Evolutionary conservation across 202 grass and related monocot species (phyloP).

Genomic region (Zizania palustris): DNA sequence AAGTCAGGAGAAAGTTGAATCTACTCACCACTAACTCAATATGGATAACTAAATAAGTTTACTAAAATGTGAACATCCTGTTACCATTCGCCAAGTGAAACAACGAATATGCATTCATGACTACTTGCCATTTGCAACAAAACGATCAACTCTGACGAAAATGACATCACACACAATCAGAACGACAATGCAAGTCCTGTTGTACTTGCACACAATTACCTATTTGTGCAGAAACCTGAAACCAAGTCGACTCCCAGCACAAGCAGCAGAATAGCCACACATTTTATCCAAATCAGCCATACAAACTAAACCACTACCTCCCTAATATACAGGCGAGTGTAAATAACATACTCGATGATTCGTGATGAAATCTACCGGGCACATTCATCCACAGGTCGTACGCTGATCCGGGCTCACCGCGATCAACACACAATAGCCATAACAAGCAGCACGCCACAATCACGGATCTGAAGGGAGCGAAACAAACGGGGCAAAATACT

Average conservation of each 20-base stretch:
- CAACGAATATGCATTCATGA: no score
- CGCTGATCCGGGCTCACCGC: neutral
- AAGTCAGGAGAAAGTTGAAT: no score
- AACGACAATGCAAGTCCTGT: neutral
- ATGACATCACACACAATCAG: no score
- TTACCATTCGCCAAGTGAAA: neutral
- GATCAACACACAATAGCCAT: neutral
- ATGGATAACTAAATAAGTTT: neutral
- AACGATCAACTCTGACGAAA: no score
- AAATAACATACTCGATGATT: neutral
- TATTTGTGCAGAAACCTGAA: neutral
- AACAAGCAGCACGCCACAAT: neutral
- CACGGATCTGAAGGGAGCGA: conserved; percentile 4
- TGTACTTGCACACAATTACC: no score
- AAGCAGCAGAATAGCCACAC: neutral
- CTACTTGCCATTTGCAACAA: no score
- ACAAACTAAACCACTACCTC: no score
- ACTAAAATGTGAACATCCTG: neutral
- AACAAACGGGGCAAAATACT: conserved; percentile 33
- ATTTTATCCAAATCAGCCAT: no score
- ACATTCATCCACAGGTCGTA: neutral
- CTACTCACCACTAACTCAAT: neutral
- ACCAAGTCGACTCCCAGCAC: neutral
- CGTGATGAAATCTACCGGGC: no score
- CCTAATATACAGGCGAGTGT: no score